Percentiles rank a stretch among this genome's conserved stretches.
Evolutionary conservation across 768 basidiomycete species (phyloP).

Genomic region (Postia placenta): DNA sequence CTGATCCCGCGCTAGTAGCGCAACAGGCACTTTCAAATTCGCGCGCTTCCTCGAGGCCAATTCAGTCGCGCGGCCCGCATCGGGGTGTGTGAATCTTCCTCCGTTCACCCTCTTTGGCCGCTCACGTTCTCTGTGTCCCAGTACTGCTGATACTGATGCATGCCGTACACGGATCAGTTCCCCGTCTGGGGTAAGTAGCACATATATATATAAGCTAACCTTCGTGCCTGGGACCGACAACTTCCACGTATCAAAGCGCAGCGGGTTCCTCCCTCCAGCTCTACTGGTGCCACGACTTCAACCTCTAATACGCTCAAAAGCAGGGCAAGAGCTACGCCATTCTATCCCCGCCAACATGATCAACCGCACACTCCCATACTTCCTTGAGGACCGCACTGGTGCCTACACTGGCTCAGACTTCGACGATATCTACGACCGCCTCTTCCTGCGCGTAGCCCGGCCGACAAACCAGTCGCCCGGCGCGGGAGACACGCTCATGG

Average conservation of each 20-base stretch:
- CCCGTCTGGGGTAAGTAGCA: too few species aligned
- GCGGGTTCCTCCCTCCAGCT: background rate
- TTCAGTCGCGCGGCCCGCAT: constrained; percentile 7
- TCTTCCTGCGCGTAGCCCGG: constrained; percentile 58
- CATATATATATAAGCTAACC: background rate
- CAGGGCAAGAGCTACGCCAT: background rate
- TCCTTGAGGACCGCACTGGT: constrained; percentile 66
- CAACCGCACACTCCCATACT: constrained; percentile 39
- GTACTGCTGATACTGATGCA: constrained; percentile 3
- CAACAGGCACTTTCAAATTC: background rate
- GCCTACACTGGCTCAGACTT: constrained; percentile 52
- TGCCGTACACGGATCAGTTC: constrained; percentile 3
- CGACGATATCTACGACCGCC: constrained; percentile 73
- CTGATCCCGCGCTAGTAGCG: too few species aligned
- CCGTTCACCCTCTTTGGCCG: background rate
- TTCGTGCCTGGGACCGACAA: too few species aligned
- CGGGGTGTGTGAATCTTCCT: constrained; percentile 4
- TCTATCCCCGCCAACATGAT: constrained; percentile 12
- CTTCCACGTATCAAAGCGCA: too few species aligned
- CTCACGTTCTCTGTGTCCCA: background rate
- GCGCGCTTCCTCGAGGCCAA: constrained; percentile 4
- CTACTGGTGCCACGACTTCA: background rate
- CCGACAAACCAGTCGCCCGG: constrained; percentile 10
- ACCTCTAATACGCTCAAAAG: background rate
- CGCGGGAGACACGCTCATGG: constrained; percentile 34